Evolutionary conservation across 345 rosid genomes (phyloP), one percentile per base, ranked within the genome.

Genomic region (Atalantia buxifolia): DNA sequence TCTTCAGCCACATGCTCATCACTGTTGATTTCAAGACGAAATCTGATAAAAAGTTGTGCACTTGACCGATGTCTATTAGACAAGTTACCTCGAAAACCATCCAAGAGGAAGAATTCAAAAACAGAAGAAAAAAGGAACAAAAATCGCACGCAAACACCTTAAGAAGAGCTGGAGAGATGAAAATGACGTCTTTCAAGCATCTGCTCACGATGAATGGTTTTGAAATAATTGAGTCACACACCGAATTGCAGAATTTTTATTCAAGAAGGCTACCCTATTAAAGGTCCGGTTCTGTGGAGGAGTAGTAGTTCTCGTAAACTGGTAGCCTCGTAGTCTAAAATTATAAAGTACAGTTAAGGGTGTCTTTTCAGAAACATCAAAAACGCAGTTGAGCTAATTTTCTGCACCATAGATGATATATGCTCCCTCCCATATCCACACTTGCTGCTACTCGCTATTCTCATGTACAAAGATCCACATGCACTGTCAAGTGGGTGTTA

Each of bases 381-480:
- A 6, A 48, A 30, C 5, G 0, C 12, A 55, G 38, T 40, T 9
- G 21, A 57, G 74, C 79, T 57, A 63, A 79, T 30, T 69, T 70
- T 62, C 48, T 67, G 76, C 27, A 59, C 71, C 61, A 36, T 13
- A 56, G 76, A 36, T 65, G 75, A 74, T 30, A 10, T 65, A 77
- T 64, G 50, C 75, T 60, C 13, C 76, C 66, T 40, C 50, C 45
- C 72, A 4, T 36, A 42, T 71, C 61, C 57, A 40, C 57, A 25
- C n/a, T 12, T 16, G 61, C 18, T 28, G 22, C 61, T 24, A 42
- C 28, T 72, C 9, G 48, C 48, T 40, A 40, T 9, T 42, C 76
- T 76, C 71, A 76, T 50, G 36, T 14, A 64, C 62, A 66, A 36
- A 38, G 56, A 64, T 35, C 76, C 63, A 18, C 35, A 24, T 6